Evolutionary conservation across 176 grass and related monocot genomes (phyloP), one percentile per base, ranked within the genome.

Genomic region (Eleusine indica): DNA sequence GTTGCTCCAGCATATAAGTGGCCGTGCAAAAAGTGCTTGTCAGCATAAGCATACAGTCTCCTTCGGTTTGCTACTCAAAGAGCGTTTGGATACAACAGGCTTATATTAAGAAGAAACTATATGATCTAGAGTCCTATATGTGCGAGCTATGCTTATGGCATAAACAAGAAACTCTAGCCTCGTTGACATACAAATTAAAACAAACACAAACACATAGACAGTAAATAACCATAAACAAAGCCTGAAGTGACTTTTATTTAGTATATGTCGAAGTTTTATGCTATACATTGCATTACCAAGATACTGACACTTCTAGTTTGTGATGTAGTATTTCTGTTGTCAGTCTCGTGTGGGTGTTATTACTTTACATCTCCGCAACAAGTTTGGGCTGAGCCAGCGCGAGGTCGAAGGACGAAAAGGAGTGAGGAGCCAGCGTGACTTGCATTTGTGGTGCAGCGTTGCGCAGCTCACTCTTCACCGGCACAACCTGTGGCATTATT

Each of bases 361-460:
- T 14, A 56, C 14, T 61, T 87, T 51, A 94, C 73, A 90, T 90
- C 37, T 82, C 84, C 13, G 81, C 57, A 3, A 22, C 47, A 70
- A 58, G 76, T 22, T 74, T 47, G 6, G 72, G 39, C 48, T 84
- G 48, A 25, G 38, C 63, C 51, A 89, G 80, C 57, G 75, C 79
- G 4, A 94, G 69, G 81, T 94, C 92, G 2, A 87, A 91, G 19
- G 80, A 78, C 7, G 67, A 77, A 43, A 91, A 53, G 7, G 92
- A 94, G 84, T 83, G 70, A 39, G 92, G 87, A 60, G 85, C 54
- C 74, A 94, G 35, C n/a, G 73, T 64, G 62, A 87, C 84, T 18
- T 43, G 37, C 89, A 91, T 94, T 57, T 89, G 21, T 56, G 62
- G 40, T 46, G 70, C 83, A 18, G 89, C 84, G 60, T 85, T 87